Conservation (phyloP, 2,329 filamentous ascomycete genomes). For the Alternaria longipes region DNA sequence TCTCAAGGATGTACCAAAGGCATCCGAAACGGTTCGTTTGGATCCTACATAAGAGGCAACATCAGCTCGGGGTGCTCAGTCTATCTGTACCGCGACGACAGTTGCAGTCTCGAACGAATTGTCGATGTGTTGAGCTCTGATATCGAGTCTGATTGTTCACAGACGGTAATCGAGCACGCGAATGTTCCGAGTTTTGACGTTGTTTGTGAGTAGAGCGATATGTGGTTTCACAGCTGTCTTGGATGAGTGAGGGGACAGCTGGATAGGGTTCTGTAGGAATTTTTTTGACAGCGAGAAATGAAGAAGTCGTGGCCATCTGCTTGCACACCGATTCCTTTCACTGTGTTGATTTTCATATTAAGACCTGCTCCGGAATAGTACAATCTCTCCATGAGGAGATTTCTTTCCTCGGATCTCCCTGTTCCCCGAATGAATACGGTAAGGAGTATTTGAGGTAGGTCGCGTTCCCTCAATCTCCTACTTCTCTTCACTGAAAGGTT, state of each 20-base stretch:
- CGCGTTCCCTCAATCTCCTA: too few species aligned
- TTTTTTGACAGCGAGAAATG: neutral
- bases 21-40: neutral
- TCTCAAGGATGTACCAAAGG: neutral
- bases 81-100: neutral
- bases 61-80: neutral
- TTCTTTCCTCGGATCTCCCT: neutral
- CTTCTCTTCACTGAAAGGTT: too few species aligned
- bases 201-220: neutral
- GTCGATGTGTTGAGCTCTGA: neutral
- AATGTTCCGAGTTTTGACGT: neutral
- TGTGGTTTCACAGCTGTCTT: neutral
- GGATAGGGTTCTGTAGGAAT: neutral
- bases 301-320: neutral
- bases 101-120: neutral
- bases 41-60: neutral
- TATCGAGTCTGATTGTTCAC: neutral
- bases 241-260: neutral
- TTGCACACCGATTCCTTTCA: neutral
- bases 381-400: neutral
- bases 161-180: neutral
- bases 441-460: neutral
- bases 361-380: neutral
- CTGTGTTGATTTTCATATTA: neutral
- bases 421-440: neutral